Conservation (phyloP, 352 stramenopile species). For the Phytophthora aleatoria region DNA sequence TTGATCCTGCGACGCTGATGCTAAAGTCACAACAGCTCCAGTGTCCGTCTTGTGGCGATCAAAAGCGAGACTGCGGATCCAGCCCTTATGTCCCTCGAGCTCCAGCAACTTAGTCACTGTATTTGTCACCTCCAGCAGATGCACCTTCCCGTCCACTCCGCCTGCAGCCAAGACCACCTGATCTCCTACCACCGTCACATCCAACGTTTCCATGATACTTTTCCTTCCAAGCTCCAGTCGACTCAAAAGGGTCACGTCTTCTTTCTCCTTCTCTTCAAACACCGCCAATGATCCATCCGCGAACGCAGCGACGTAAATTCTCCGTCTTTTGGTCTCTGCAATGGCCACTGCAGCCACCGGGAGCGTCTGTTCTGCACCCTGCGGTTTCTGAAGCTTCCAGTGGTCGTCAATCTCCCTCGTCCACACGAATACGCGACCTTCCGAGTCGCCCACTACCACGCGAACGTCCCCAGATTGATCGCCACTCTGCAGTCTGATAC, state of each 20-base stretch:
- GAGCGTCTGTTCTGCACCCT: conserved; percentile 11
- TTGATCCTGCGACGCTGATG: conserved; percentile 74
- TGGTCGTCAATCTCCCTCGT: background rate
- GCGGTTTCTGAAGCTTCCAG: conserved; percentile 34
- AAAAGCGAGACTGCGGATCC: conserved; percentile 75
- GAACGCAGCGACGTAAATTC: conserved; percentile 50
- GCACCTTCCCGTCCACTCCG: conserved; percentile 71
- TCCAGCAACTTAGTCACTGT: conserved; percentile 30
- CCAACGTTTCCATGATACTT: conserved; percentile 62
- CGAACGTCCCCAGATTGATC: conserved; percentile 4
- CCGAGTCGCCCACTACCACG: conserved; percentile 67
- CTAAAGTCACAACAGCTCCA: conserved; percentile 37
- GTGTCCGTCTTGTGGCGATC: background rate
- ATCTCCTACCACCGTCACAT: conserved; percentile 22
- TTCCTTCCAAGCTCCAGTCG: conserved; percentile 41
- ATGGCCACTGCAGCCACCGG: conserved; percentile 37
- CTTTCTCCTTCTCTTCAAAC: conserved; percentile 35
- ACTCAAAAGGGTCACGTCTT: conserved; percentile 21
- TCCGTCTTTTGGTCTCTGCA: conserved; percentile 34
- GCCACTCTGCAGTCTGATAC: conserved; percentile 36
- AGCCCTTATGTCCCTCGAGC: conserved; percentile 67
- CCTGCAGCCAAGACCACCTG: conserved; percentile 61
- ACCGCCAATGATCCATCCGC: conserved; percentile 52
- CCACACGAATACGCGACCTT: conserved; percentile 71
- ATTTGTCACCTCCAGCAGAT: conserved; percentile 57